These are phyloP conservation scores for Chamaecyparis obtusa DNA, from an alignment of 75 land plant species.

Conservation along the genomic window DNA sequence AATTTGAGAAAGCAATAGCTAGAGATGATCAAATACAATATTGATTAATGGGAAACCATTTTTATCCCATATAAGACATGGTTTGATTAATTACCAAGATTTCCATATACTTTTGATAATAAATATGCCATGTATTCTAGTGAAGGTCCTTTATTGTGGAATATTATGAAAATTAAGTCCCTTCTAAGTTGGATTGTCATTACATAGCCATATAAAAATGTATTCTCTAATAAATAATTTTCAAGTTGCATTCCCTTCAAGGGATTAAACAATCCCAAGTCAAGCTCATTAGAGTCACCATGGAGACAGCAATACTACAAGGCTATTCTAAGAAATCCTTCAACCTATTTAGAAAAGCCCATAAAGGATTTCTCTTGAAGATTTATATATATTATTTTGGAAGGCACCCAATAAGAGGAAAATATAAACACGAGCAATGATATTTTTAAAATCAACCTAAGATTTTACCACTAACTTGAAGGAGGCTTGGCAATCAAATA, in stretches of 20 bases:
- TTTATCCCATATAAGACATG: neutral
- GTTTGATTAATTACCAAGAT: neutral
- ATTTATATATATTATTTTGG: neutral
- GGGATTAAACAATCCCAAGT: neutral
- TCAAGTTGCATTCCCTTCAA: neutral
- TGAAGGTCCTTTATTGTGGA: no score
- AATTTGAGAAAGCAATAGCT: no score
- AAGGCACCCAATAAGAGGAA: neutral
- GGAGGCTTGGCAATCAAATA: no score
- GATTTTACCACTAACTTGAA: neutral
- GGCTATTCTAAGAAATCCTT: neutral
- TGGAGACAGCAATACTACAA: neutral
- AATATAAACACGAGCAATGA: neutral
- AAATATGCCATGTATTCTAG: no score
- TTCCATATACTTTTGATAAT: no score
- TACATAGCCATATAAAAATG: no score
- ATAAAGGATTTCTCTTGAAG: neutral
- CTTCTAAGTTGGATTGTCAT: no score
- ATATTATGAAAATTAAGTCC: no score
- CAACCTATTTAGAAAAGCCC: neutral
- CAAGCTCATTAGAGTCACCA: neutral
- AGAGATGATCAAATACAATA: no score
- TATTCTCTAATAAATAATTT: neutral
- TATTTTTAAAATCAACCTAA: neutral
- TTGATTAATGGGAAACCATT: neutral